Base-by-base conservation (phyloP, 73 alveolate species). In the Vitrella brassicaformis region DNA sequence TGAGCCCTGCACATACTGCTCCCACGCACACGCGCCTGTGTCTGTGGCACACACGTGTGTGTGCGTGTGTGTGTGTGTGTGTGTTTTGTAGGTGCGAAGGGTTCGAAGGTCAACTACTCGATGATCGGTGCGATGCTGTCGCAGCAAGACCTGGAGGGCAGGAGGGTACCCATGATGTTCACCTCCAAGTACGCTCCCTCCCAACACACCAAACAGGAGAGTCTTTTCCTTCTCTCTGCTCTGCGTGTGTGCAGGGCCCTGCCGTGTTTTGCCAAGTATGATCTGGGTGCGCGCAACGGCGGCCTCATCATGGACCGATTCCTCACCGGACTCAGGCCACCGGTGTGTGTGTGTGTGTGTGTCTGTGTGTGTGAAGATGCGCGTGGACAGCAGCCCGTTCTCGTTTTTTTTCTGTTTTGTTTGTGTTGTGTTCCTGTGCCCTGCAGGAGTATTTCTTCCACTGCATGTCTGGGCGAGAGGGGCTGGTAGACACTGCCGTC, bases 401-500 rank as follows among this genome's bases (percentile, higher is more conserved):
- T n/a, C n/a, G n/a, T n/a, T n/a, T n/a, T n/a, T n/a, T n/a, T n/a
- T n/a, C n/a, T n/a, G n/a, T n/a, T n/a, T n/a, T n/a, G n/a, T n/a
- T n/a, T n/a, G n/a, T n/a, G n/a, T n/a, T n/a, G n/a, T n/a, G n/a
- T n/a, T n/a, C n/a, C n/a, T n/a, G n/a, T n/a, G n/a, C n/a, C n/a
- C n/a, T n/a, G 27, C 80, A 75, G 68, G 83, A 75, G 26, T 75
- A 31, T 67, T 75, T 27, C 68, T 75, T 75, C 30, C 83, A 93
- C 85, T 90, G 95, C 56, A 93, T 93, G 98, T 97, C 96, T 45
- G 98, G 98, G 29, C 90, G 99, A 89, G 99, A 96, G 91, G 99
- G 99, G 14, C 90, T 96, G 47, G 95, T 96, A 70, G 99, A 96
- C 90, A 96, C 99, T 47, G 98, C 99, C 18, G 98, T 96, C 69